Base-by-base conservation (phyloP, 805 yeast species). In the Cyberlindnera subsufficiens region DNA sequence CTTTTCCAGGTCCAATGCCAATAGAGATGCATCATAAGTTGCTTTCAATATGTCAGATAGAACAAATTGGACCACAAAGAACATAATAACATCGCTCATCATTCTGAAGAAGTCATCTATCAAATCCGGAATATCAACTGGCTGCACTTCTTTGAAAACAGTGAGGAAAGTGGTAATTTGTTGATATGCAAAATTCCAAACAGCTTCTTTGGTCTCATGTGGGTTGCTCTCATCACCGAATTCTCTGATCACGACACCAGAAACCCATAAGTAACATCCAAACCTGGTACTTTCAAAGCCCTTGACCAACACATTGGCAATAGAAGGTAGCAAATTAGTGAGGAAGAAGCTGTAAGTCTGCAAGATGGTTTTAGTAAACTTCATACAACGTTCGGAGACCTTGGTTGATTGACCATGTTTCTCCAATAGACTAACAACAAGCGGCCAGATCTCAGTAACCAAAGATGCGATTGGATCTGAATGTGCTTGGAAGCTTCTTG, bases 251-350 rank as follows among this genome's bases (percentile, higher is more conserved):
- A 89, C 67, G 9, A 84, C 72, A 8, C 96, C 97, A 3, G 95
- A 82, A 13, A 86, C 91, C 93, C 95, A 90, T 43, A 90, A 65
- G 58, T 83, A 89, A 59, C 96, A 86, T 4, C 96, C 97, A 55
- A 67, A 77, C 30, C 79, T 75, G 17, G 83, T 82, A 22, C 66
- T 65, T 36, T 78, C 72, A 65, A 88, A 90, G 1, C 95, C 93
- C 32, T 72, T 71, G 17, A 77, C 82, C 42, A 89, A 70, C 38
- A 82, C 64, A 42, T 74, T 80, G 1, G 88, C 87, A 32, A 88
- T 74, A 13, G 76, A 70, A 3, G 79, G 75, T 16, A 90, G 66
- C 19, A 85, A 68, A 3, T 85, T 81, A 18, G 68, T 58, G 45
- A 86, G 59, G 53, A 71, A 80, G 10, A 71, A 65, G 41, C 75